Base-by-base conservation (phyloP, 2,329 filamentous ascomycete species). In the Metarhizium sp. region DNA sequence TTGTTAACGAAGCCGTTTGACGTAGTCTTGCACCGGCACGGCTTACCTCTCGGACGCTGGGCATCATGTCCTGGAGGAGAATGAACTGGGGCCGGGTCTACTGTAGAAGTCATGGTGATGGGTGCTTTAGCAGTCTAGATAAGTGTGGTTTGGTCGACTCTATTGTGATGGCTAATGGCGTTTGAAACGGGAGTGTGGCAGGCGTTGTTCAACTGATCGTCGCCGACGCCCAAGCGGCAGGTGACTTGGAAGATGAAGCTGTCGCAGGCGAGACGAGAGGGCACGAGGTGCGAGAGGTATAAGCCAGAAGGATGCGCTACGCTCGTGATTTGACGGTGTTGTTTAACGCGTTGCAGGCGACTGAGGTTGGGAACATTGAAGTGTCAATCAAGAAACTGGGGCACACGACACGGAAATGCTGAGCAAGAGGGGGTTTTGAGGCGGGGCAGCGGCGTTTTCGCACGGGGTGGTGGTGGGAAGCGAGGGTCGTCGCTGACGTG, bases 41-140 rank as follows among this genome's bases (percentile, higher is more conserved):
- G 32, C 69, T 57, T 63, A 78, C 76, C 77, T 61, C 72, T 77
- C 55, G 77, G 77, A 50, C 75, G 71, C 61, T 74, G 72, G 53
- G 62, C 65, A 59, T 73, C 68, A 40, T 67, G 69, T 32, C 67
- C 67, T 25, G 73, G 71, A 60, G 76, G 75, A 53, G 71, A 70
- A 59, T 77, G 75, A 51, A 70, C 59, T 32, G 71, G 65, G 8
- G 73, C 67, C 42, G 63, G 65, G 43, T 73, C 67, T 46, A 75
- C 65, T 56, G 64, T 61, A 46, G 74, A 68, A 56, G 74, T 69
- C 75, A 77, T 78, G 53, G 45, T 50, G 52, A 52, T 36, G 25
- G 30, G 46, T 52, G 3, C 25, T 52, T 50, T 16, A 20, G 52
- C 46, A 47, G 50, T 29, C 25, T 20, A 42, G 42, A 20, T 20